Base-by-base conservation (phyloP, 2,329 filamentous ascomycete genomes). In the Fusarium staphyleae region DNA sequence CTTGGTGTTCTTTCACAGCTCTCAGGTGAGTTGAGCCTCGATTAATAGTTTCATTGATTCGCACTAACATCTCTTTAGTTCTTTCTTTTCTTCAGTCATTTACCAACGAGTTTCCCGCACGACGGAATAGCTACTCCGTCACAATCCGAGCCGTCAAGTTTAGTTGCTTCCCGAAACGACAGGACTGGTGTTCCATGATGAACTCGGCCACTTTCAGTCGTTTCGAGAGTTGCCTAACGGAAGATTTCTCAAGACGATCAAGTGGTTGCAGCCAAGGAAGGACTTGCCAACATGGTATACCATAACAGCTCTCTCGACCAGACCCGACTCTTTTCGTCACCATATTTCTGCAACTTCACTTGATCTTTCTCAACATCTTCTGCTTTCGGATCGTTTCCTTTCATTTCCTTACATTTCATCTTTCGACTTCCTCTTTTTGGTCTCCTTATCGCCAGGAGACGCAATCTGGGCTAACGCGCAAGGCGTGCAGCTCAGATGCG, bases 271-370 rank as follows among this genome's bases (percentile, higher is more conserved):
- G 19, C 19, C 13, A 37, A 15, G 19, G 12, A 12, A n/a, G n/a
- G n/a, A 19, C 10, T 24, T 37, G 19, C 16, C 5, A 13, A n/a
- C 19, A 15, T 26, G n/a, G n/a, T n/a, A n/a, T 26, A 19, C 19
- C 24, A 9, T n/a, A 26, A 14, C 14, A 30, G 41, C 16, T 47
- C 35, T 52, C 32, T 14, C 55, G 46, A 42, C 52, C 33, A 55
- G 54, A 40, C 52, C 44, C 26, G 22, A 16, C 22, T 11, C 42
- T 13, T 28, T 26, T 26, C 28, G 12, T 33, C 22, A 45, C 26
- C n/a, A 8, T 11, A 14, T 43, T 15, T 43, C 15, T n/a, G n/a
- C 4, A 16, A 22, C 42, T 36, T 35, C 34, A 33, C 26, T 24
- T 24, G 9, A 29, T 35, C 30, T 52, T 14, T n/a, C 13, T 43